Percentiles rank a stretch among this genome's conserved stretches.
phyloP scores from a whole-genome alignment of 345 rosid genomes.

The Eucalyptus cloeziana region DNA sequence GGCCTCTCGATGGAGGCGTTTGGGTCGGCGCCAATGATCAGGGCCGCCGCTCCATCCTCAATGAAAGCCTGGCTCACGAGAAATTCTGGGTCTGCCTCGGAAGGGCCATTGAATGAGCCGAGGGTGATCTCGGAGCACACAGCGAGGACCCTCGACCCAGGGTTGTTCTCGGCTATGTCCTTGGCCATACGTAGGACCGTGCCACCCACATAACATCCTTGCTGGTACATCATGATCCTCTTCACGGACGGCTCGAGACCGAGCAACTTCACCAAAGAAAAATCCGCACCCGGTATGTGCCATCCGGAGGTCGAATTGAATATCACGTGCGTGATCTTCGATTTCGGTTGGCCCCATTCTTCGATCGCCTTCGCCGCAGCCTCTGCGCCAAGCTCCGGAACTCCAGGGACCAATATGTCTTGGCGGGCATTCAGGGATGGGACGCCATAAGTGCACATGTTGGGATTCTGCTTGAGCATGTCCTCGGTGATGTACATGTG shows the following conservation, averaged over 20 bases:
- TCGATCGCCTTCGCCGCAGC: neutral
- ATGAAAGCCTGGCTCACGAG: neutral
- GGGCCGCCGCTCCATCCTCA: neutral
- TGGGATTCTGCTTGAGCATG: neutral
- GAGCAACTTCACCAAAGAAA: neutral
- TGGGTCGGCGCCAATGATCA: neutral
- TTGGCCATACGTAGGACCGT: slow-evolving; percentile 5
- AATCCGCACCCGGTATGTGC: neutral
- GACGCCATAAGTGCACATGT: neutral
- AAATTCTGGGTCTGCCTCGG: neutral
- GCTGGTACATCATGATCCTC: slow-evolving; percentile 6
- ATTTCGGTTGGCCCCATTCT: neutral
- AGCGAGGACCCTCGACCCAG: neutral
- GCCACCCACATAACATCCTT: neutral
- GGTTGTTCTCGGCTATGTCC: slow-evolving; percentile 11
- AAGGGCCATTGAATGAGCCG: neutral
- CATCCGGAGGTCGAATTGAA: neutral
- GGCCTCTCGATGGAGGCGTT: neutral
- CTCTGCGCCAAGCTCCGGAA: neutral
- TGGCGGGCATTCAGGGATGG: neutral
- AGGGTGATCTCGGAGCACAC: slow-evolving; percentile 1
- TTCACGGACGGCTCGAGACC: neutral
- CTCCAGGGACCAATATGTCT: neutral
- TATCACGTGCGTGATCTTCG: neutral
- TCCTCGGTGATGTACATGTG: neutral